Evolutionary conservation across 345 rosid genomes (phyloP).

Genomic region (Draba incana): DNA sequence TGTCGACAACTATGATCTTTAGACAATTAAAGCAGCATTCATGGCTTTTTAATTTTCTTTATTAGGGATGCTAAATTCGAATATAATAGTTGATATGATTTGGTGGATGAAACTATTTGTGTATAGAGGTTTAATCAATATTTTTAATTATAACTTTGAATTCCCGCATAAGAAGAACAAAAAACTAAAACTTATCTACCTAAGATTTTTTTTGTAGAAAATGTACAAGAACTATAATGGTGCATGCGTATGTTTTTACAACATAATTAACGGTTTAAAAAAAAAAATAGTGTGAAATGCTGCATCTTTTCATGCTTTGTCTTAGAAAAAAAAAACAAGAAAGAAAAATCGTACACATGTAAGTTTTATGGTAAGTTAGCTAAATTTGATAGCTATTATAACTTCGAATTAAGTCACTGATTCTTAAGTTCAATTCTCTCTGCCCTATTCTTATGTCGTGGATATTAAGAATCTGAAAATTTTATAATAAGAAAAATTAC

Average conservation of each 20-base stretch:
- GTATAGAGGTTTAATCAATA: not conserved
- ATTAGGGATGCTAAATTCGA: slow-evolving; percentile 4
- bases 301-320: too few species aligned
- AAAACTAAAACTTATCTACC: not conserved
- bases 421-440: not conserved
- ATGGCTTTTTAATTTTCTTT: not conserved
- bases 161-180: not conserved
- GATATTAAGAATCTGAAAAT: not conserved
- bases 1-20: slow-evolving; percentile 10
- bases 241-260: not conserved
- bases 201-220: not conserved
- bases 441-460: not conserved
- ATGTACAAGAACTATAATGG: not conserved
- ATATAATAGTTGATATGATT: not conserved
- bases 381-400: too few species aligned
- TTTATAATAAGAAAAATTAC: not conserved
- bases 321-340: too few species aligned
- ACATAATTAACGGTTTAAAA: too few species aligned
- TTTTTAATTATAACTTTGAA: not conserved
- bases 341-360: not conserved
- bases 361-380: too few species aligned
- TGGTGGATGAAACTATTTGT: slow-evolving; percentile 17
- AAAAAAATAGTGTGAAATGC: too few species aligned
- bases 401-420: too few species aligned
- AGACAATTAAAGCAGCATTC: slow-evolving; percentile 21